Conservation (phyloP, 2,329 filamentous ascomycete species). For the Calonectria ilicicola region DNA sequence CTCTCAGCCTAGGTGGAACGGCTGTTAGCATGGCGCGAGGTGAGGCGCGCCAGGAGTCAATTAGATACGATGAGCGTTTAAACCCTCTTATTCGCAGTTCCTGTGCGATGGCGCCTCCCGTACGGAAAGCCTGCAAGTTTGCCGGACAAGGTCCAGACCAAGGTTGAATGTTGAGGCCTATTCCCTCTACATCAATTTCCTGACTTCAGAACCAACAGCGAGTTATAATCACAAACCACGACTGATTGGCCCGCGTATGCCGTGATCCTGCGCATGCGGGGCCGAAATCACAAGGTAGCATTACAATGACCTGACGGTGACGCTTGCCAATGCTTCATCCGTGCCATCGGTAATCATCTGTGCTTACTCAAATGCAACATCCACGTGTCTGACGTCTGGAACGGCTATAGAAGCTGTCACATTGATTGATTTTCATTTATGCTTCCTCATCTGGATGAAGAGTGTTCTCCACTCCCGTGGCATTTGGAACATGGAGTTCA, state of each 20-base stretch:
- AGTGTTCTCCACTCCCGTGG: neutral
- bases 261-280: neutral
- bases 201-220: neutral
- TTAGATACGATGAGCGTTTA: neutral
- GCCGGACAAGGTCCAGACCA: neutral
- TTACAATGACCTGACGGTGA: conserved; percentile 2
- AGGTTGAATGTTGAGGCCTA: neutral
- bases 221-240: too few relatives aligned
- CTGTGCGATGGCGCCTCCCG: neutral
- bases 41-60: neutral
- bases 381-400: neutral
- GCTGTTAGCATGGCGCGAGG: neutral
- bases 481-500: neutral
- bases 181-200: neutral
- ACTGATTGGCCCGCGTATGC: neutral
- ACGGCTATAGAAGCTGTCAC: neutral
- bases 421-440: conserved; percentile 1
- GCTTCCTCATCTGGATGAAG: conserved; percentile 3
- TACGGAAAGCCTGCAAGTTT: neutral
- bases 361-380: neutral
- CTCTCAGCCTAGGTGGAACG: neutral
- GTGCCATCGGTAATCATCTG: neutral
- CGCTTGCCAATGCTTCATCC: neutral
- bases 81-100: neutral
- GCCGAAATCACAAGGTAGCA: conserved; percentile 8